phyloP scores from a whole-genome alignment of 2,329 filamentous ascomycete species.

The Fusarium nurragi region DNA sequence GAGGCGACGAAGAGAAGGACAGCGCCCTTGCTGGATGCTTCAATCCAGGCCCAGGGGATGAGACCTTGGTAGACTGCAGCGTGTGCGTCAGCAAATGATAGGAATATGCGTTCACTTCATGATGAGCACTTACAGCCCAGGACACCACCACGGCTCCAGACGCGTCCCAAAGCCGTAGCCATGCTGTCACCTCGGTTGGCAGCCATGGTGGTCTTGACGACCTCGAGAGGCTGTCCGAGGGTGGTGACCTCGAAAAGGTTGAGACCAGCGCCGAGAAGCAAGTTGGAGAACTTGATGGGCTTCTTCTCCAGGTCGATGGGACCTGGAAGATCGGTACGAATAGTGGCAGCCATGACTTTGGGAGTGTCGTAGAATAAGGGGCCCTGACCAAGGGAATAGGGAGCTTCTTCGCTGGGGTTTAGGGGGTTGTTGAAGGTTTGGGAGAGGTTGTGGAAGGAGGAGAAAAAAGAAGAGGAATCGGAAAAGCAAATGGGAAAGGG shows the following conservation, averaged over 20 bases:
- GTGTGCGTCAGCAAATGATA: slow-evolving; percentile 38
- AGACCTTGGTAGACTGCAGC: slow-evolving; percentile 97
- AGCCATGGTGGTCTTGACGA: slow-evolving; percentile 99
- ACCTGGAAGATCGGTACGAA: slow-evolving; percentile 63
- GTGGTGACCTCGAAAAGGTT: slow-evolving; percentile 91
- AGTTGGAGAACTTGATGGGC: slow-evolving; percentile 99
- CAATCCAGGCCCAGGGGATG: slow-evolving; percentile 99
- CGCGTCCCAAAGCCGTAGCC: slow-evolving; percentile 79
- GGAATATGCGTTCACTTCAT: neutral
- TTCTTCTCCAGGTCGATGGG: slow-evolving; percentile 86
- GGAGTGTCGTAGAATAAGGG: slow-evolving; percentile 62
- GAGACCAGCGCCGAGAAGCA: slow-evolving; percentile 91
- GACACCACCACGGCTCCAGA: slow-evolving; percentile 93
- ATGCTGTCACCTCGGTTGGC: slow-evolving; percentile 94
- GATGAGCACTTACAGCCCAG: slow-evolving; percentile 81
- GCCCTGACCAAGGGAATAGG: slow-evolving; percentile 99
- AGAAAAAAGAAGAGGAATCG: slow-evolving; percentile 13
- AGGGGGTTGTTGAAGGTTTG: slow-evolving; percentile 14
- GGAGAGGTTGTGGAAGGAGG: slow-evolving; percentile 32
- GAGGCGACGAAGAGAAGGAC: slow-evolving; percentile 99
- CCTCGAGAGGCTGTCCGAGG: slow-evolving; percentile 85
- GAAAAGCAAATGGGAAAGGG: slow-evolving; percentile 18
- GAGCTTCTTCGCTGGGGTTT: slow-evolving; percentile 78
- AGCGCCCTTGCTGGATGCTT: slow-evolving; percentile 98
- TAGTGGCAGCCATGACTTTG: slow-evolving; percentile 72